Conservation (phyloP, 2,329 filamentous ascomycete genomes). For the Trichoderma koningiopsis region DNA sequence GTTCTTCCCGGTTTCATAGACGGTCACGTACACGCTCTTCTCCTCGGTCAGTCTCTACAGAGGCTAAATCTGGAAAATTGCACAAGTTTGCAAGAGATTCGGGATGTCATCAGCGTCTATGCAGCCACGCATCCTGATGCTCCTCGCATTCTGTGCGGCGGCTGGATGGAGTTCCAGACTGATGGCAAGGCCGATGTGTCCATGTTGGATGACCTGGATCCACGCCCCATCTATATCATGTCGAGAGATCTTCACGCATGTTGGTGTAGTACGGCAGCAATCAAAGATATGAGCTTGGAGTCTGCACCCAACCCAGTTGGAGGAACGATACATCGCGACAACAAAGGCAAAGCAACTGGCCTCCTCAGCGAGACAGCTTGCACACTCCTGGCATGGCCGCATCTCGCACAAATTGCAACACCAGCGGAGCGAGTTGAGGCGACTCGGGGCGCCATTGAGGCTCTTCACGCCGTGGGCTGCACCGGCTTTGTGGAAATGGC, state of each 20-base stretch:
- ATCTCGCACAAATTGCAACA: constrained; percentile 15
- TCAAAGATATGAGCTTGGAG: constrained; percentile 10
- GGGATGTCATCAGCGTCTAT: neutral
- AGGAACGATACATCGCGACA: constrained; percentile 20
- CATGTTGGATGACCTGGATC: constrained; percentile 12
- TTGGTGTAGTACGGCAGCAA: constrained; percentile 16
- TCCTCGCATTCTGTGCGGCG: constrained; percentile 18
- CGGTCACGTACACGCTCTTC: constrained; percentile 14
- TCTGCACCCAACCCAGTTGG: constrained; percentile 11
- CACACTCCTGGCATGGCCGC: constrained; percentile 10
- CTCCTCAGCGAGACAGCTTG: constrained; percentile 11
- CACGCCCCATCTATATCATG: constrained; percentile 7
- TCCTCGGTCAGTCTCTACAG: constrained; percentile 11
- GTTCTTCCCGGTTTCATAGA: constrained; percentile 20
- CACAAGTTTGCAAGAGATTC: constrained; percentile 9
- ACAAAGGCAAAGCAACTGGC: neutral
- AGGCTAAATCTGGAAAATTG: constrained; percentile 10
- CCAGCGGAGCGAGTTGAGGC: constrained; percentile 5
- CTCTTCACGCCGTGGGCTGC: constrained; percentile 16
- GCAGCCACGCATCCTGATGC: neutral
- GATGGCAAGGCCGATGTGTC: constrained; percentile 10
- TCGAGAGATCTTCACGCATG: constrained; percentile 17
- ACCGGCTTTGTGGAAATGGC: constrained; percentile 21
- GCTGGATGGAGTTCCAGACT: constrained; percentile 20
- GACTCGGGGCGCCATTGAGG: neutral